Evolutionary conservation across 1,284 basidiomycete genomes (phyloP), one percentile per base, ranked within the genome.

Genomic region (Sphaerobolus stellatus): DNA sequence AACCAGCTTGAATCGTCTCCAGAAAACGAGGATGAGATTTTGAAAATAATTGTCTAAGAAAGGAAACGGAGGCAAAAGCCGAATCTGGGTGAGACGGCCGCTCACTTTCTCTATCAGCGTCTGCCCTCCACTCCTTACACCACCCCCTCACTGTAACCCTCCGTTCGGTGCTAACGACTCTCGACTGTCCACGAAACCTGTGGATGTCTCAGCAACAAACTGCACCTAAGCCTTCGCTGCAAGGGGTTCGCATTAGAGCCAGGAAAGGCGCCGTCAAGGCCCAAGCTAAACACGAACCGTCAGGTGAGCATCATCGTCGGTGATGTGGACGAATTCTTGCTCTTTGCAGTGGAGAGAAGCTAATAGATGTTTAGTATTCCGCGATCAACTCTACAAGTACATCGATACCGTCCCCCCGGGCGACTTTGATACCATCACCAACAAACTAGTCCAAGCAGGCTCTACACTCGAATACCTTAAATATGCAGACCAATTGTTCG

Each of bases 401-500:
- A 85, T 98, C 59, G 92, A 94, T 75, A 87, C 90, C 45, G 86
- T 96, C 52, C 82, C 86, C 41, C 76, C 81, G 50, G 83, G 80
- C 68, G 92, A 96, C 65, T 94, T 92, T 69, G 92, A 94, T 64
- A 79, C 82, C 20, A 86, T 88, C 68, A 78, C 90, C 40, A 83
- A 85, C 67, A 94, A 95, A 74, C 83, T 98, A 64, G 84, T 92
- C 62, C 89, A 90, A 74, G 94, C 94, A 59, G 94, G 93, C 56
- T 86, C 88, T 47, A 89, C 91, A 54, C 88, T 97, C 72, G 94
- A 97, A 75, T 89, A 86, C 69, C 83, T 94, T 72, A 96, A 95
- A 77, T 98, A 98, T 87, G 90, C 90, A 72, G 94, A 97, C 66
- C 83, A 88, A 58, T 86, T 98, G 64, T 98, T 97, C 73, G 95